These are phyloP conservation scores for Vaccinium macrocarpon DNA, from an alignment of 148 eudicot species.

Conservation along the genomic window DNA sequence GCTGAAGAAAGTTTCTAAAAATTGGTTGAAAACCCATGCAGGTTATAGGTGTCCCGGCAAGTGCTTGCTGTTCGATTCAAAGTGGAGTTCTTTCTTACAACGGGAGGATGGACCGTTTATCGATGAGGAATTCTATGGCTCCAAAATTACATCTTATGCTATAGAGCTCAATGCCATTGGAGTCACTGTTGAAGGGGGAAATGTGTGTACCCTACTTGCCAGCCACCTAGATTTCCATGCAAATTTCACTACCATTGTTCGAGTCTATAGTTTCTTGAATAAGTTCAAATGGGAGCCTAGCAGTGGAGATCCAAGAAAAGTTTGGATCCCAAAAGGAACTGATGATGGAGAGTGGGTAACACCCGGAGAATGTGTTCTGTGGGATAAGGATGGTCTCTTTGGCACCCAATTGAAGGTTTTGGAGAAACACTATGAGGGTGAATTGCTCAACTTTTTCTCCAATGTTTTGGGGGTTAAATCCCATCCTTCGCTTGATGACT, in stretches of 20 bases:
- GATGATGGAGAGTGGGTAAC: constrained; percentile 48
- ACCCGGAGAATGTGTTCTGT: constrained; percentile 49
- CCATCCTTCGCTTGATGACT: constrained; percentile 47
- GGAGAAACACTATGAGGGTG: constrained; percentile 35
- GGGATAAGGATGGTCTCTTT: constrained; percentile 43
- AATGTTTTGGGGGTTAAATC: constrained; percentile 36
- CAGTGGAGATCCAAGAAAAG: constrained; percentile 9
- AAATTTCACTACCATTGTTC: constrained; percentile 30
- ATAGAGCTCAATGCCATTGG: constrained; percentile 49
- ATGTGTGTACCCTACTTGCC: constrained; percentile 36
- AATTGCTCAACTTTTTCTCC: constrained; percentile 40
- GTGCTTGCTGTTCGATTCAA: constrained; percentile 35
- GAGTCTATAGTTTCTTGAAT: constrained; percentile 37
- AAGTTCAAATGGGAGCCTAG: constrained; percentile 37
- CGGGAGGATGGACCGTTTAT: constrained; percentile 58
- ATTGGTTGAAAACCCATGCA: constrained; percentile 51
- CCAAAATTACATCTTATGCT: constrained; percentile 26
- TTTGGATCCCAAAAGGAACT: constrained; percentile 51
- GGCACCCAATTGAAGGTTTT: constrained; percentile 35
- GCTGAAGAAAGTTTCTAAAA: constrained; percentile 16
- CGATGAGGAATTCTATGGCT: constrained; percentile 55
- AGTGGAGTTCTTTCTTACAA: constrained; percentile 24
- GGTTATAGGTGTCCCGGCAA: constrained; percentile 44
- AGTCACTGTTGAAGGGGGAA: constrained; percentile 28
- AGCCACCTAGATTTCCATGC: constrained; percentile 34